Evolutionary conservation across 805 yeast species (phyloP), one percentile per base, ranked within the genome.

Genomic region (Hanseniaspora meyeri): DNA sequence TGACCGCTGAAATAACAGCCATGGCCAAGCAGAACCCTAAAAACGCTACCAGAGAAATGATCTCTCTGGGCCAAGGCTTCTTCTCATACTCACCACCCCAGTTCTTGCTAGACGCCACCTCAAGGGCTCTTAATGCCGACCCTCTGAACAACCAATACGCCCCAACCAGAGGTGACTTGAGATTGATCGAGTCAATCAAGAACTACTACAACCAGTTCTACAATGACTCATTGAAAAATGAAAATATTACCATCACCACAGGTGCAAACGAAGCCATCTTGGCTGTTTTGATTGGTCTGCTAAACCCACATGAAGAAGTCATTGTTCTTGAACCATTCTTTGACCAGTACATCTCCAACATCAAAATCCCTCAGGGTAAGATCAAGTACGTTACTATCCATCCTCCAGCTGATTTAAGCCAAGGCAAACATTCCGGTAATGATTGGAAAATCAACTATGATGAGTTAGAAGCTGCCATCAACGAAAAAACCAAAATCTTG

Each of bases 181-280:
- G 81, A 59, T 77, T 93, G 60, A 70, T 89, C 57, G 73, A 81
- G 40, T 83, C 91, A 10, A 68, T 93, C 46, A 77, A 88, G 27
- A 75, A 77, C 34, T 78, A 86, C 29, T 93, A 91, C 71, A 73
- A 87, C 24, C 81, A 85, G 47, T 75, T 76, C 47, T 85, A 82
- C 61, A 74, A 76, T 29, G 74, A 79, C 19, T 72, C 76, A 43
- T 54, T 69, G 57, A 59, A 60, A 39, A 57, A 65, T 7, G 68
- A 62, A 47, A 68, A 69, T 55, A 75, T 93, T 43, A 80, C 83
- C 57, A 83, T 91, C 42, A 87, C 96, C 47, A 89, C 97, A 1
- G 98, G 98, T 57, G 98, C 98, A 47, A 93, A 93, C 65, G 97
- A 93, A 71, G 97, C 97, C 39, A 86, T 93, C 75, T 76, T 87